These are phyloP conservation scores for Phascolomyces articulosus DNA, from an alignment of 371 early-diverging fungal genomes.

Conservation along the genomic window DNA sequence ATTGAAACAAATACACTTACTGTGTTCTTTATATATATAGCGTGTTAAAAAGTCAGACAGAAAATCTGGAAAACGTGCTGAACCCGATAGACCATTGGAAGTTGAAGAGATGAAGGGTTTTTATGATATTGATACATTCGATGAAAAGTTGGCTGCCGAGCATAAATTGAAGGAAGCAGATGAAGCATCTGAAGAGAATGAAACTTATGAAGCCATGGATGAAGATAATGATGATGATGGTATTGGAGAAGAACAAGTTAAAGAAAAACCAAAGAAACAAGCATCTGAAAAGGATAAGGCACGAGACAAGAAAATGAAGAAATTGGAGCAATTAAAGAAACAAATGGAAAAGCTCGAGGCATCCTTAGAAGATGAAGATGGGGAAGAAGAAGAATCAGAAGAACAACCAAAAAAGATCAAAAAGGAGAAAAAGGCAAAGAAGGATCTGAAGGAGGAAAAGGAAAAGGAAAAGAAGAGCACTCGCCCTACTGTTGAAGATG, in stretches of 20 bases:
- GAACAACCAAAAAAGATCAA: conserved; percentile 23
- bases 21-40: conserved; percentile 16
- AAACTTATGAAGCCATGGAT: conserved; percentile 12
- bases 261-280: conserved; percentile 7
- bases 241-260: not conserved
- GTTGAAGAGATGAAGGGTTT: conserved; percentile 48
- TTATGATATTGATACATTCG: conserved; percentile 64
- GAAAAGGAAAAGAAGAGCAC: conserved; percentile 33
- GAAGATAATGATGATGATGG: conserved; percentile 18
- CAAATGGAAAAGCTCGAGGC: conserved; percentile 30
- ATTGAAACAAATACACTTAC: too few species aligned
- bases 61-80: conserved; percentile 39
- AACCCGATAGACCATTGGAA: conserved; percentile 51
- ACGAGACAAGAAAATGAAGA: conserved; percentile 5
- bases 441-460: conserved; percentile 23
- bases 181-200: conserved; percentile 33
- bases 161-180: conserved; percentile 14
- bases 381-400: conserved; percentile 24
- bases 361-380: conserved; percentile 24
- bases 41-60: conserved; percentile 49
- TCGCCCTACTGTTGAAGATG: conserved; percentile 38
- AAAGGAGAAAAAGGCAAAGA: conserved; percentile 21
- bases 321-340: conserved; percentile 24
- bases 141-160: conserved; percentile 36
- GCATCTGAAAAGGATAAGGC: conserved; percentile 6